Conservation (phyloP, 2,329 filamentous ascomycete genomes). For the Colletotrichum coccodes region DNA sequence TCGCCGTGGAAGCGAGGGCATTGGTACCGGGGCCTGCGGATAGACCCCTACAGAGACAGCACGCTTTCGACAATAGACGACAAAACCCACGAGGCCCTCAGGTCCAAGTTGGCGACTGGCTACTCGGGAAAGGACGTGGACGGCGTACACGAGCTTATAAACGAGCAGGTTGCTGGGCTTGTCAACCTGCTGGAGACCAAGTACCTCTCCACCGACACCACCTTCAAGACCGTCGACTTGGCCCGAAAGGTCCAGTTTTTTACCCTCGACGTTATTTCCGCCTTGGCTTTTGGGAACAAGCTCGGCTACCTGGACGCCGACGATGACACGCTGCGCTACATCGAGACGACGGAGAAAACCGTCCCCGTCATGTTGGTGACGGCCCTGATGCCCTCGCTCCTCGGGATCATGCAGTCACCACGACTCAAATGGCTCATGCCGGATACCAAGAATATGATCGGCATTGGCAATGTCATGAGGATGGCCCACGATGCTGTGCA, state of each 20-base stretch:
- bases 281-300: conserved; percentile 58
- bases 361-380: conserved; percentile 55
- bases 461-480: conserved; percentile 47
- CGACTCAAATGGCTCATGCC: conserved; percentile 50
- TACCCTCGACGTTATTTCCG: conserved; percentile 64
- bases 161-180: conserved; percentile 55
- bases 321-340: conserved; percentile 56
- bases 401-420: conserved; percentile 49
- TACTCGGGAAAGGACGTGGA: conserved; percentile 43
- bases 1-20: conserved; percentile 38
- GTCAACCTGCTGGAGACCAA: conserved; percentile 54
- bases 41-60: conserved; percentile 62
- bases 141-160: conserved; percentile 47
- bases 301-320: conserved; percentile 59
- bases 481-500: conserved; percentile 39
- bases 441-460: conserved; percentile 36
- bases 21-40: conserved; percentile 60
- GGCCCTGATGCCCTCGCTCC: conserved; percentile 53
- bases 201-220: conserved; percentile 45
- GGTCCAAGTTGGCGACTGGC: conserved; percentile 45
- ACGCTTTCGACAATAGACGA: conserved; percentile 61
- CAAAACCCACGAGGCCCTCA: conserved; percentile 49
- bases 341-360: conserved; percentile 51
- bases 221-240: conserved; percentile 56
- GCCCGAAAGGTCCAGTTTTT: conserved; percentile 61